phyloP scores from a whole-genome alignment of 2,329 filamentous ascomycete species.

The Trichophyton equinum region DNA sequence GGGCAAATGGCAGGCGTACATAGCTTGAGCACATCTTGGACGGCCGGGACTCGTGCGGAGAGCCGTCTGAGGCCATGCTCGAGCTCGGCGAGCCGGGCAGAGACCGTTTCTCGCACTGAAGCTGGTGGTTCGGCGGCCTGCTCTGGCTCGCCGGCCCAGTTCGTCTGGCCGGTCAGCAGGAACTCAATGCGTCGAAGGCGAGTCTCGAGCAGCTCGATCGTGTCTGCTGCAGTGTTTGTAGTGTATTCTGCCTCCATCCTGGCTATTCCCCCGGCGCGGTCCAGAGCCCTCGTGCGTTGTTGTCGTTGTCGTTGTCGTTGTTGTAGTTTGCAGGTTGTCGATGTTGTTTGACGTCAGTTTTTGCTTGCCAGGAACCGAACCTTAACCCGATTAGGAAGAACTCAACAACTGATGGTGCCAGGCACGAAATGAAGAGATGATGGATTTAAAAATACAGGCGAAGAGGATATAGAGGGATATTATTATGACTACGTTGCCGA shows the following conservation, averaged over 20 bases:
- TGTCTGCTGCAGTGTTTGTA: conserved; percentile 24
- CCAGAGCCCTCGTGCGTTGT: neutral
- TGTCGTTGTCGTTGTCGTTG: neutral
- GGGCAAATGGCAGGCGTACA: conserved; percentile 20
- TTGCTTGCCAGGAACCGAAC: neutral
- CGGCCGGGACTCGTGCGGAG: conserved; percentile 25
- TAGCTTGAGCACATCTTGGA: conserved; percentile 32
- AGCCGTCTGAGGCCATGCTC: conserved; percentile 30
- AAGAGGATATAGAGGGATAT: neutral
- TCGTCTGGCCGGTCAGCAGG: conserved; percentile 31
- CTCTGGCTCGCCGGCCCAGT: conserved; percentile 29
- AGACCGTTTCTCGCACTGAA: conserved; percentile 23
- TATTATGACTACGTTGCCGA: neutral
- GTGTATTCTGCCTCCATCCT: neutral
- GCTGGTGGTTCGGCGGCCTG: conserved; percentile 7
- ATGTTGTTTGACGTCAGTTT: neutral
- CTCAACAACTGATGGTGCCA: neutral
- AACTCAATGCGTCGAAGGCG: conserved; percentile 35
- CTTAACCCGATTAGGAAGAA: neutral
- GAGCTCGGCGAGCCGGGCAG: conserved; percentile 27
- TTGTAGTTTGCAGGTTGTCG: neutral
- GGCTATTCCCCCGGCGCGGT: neutral
- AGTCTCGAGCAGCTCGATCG: conserved; percentile 33
- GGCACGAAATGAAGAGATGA: neutral
- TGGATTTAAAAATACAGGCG: neutral